These are phyloP conservation scores for Plectosphaerella plurivora DNA, from an alignment of 2,329 filamentous ascomycete species.

Conservation along the genomic window DNA sequence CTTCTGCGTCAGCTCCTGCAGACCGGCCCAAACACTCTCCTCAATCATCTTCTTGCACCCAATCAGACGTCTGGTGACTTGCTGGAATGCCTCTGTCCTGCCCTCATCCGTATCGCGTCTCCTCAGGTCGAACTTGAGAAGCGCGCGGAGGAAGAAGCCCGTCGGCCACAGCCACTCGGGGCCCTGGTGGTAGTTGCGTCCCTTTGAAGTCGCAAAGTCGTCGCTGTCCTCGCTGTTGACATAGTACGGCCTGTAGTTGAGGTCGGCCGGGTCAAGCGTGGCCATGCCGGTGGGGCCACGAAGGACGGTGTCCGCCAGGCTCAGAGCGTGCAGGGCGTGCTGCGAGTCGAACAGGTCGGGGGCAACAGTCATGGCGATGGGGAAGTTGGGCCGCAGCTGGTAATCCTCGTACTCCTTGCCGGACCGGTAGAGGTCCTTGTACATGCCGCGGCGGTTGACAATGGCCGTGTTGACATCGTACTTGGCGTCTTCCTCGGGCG, in stretches of 20 bases:
- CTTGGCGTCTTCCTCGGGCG: constrained; percentile 63
- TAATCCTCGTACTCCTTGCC: constrained; percentile 98
- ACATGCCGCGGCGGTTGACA: constrained; percentile 89
- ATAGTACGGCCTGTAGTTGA: constrained; percentile 94
- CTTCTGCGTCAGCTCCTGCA: constrained; percentile 92
- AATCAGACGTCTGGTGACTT: constrained; percentile 76
- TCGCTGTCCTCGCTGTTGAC: constrained; percentile 89
- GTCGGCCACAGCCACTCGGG: constrained; percentile 98
- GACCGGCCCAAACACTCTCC: constrained; percentile 79
- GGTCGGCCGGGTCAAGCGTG: constrained; percentile 84
- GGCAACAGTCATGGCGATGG: constrained; percentile 92
- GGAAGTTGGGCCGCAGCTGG: constrained; percentile 89
- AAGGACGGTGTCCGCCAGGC: constrained; percentile 72
- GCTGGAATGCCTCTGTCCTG: constrained; percentile 85
- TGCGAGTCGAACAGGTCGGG: constrained; percentile 77
- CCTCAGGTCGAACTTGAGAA: constrained; percentile 84
- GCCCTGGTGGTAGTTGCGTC: constrained; percentile 95
- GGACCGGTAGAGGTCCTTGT: constrained; percentile 93
- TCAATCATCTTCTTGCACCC: constrained; percentile 83
- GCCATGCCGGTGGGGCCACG: constrained; percentile 92
- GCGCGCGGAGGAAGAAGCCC: constrained; percentile 87
- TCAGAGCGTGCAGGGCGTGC: constrained; percentile 76
- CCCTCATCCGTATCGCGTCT: constrained; percentile 60
- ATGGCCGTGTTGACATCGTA: constrained; percentile 78
- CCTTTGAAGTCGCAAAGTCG: constrained; percentile 89